Evolutionary conservation across 305 asterid species (phyloP).

Genomic region (Lippia alba): DNA sequence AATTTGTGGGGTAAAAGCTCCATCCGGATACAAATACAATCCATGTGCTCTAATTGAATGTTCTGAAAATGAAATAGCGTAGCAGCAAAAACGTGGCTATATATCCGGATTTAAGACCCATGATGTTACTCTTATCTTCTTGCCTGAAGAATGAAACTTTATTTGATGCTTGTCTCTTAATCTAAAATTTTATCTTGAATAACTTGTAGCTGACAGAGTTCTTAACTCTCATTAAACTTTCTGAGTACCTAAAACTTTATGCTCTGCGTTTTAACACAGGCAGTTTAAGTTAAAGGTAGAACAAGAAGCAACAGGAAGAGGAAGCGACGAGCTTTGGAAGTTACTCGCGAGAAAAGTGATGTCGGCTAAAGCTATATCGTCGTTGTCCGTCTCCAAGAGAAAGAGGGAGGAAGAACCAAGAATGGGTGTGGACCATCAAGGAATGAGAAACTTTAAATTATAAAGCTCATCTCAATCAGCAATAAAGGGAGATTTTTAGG

Average conservation of each 20-base stretch:
- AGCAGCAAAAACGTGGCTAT: background rate
- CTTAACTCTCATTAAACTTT: too few species aligned
- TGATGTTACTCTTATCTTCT: background rate
- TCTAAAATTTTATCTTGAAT: background rate
- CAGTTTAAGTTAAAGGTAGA: constrained; percentile 59
- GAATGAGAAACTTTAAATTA: constrained; percentile 41
- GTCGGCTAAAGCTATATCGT: constrained; percentile 57
- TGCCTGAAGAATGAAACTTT: background rate
- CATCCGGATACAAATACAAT: background rate
- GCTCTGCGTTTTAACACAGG: constrained; percentile 40
- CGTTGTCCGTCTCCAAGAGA: constrained; percentile 56
- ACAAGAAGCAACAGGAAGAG: constrained; percentile 40
- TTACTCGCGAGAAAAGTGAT: constrained; percentile 59
- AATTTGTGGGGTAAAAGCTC: background rate
- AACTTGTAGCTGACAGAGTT: background rate
- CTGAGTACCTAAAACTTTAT: constrained; percentile 11
- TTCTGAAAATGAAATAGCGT: background rate
- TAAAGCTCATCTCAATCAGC: background rate
- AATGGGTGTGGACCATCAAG: constrained; percentile 36
- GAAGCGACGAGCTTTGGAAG: constrained; percentile 56
- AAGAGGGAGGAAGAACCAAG: constrained; percentile 59
- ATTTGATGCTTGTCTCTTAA: background rate
- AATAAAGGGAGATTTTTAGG: too few species aligned
- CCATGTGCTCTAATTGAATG: background rate
- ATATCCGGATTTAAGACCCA: background rate